These are phyloP conservation scores for Scleroderma citrinum DNA, from an alignment of 768 basidiomycete genomes.

Conservation along the genomic window DNA sequence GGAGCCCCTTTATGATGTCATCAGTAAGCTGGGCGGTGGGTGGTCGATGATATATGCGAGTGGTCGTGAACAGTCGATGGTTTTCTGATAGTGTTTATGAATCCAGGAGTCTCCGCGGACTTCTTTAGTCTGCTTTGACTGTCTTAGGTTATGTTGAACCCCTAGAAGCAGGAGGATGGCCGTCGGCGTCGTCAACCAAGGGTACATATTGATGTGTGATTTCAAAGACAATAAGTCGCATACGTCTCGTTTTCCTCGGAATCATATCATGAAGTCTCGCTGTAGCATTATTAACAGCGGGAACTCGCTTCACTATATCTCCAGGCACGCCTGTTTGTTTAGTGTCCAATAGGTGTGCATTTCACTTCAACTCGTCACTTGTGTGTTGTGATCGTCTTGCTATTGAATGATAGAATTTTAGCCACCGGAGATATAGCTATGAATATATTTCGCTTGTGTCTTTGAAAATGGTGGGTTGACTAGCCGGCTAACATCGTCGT, in stretches of 20 bases:
- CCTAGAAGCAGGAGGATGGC: conserved; percentile 60
- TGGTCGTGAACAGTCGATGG: too few relatives aligned
- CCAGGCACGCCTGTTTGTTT: conserved; percentile 80
- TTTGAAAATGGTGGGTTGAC: too few relatives aligned
- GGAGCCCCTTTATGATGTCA: too few relatives aligned
- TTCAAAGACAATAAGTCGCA: conserved; percentile 72
- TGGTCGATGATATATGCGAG: too few relatives aligned
- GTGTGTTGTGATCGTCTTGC: neutral
- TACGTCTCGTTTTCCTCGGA: conserved; percentile 86
- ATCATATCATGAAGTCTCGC: conserved; percentile 62
- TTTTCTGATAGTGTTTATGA: too few relatives aligned
- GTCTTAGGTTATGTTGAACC: conserved; percentile 73
- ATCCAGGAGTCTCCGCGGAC: conserved; percentile 63
- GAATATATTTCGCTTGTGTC: too few relatives aligned
- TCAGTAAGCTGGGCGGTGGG: too few relatives aligned
- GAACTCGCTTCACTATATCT: conserved; percentile 64
- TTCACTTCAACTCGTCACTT: neutral
- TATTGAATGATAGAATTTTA: too few relatives aligned
- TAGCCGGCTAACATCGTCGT: too few relatives aligned
- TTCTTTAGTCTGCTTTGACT: conserved; percentile 60
- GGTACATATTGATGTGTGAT: neutral
- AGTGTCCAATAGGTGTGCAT: conserved; percentile 62
- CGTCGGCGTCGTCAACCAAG: conserved; percentile 47
- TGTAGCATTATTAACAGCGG: conserved; percentile 76
- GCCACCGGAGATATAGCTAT: too few relatives aligned